A percentile compares a stretch with the other conserved stretches of the same genome.
Conservation (phyloP, 768 basidiomycete genomes). For the Suillus ampliporus region DNA sequence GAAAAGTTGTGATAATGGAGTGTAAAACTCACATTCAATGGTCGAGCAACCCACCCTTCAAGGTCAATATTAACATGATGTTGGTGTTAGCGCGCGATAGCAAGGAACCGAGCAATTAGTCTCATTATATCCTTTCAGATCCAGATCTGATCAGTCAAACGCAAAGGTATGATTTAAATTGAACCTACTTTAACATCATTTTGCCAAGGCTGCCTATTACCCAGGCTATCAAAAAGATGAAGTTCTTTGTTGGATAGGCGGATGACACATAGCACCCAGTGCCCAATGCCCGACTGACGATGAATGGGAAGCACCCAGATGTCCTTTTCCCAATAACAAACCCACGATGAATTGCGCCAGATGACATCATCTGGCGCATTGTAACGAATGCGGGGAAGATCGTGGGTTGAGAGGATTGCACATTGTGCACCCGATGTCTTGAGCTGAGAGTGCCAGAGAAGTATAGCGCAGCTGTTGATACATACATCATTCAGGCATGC, state of each 20-base stretch:
- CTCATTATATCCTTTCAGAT: neutral
- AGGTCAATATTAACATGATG: neutral
- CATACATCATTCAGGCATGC: constrained; percentile 18
- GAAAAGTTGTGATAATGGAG: neutral
- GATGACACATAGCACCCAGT: constrained; percentile 39
- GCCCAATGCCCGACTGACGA: constrained; percentile 18
- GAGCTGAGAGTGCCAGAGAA: constrained; percentile 11
- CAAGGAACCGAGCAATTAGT: neutral
- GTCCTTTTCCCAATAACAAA: constrained; percentile 36
- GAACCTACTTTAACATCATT: neutral
- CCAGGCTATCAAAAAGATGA: neutral
- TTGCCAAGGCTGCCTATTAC: neutral
- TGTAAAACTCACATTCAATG: neutral
- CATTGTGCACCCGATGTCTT: neutral
- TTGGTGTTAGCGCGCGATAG: neutral
- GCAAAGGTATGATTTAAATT: neutral
- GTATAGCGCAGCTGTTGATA: constrained; percentile 18
- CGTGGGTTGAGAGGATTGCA: constrained; percentile 18
- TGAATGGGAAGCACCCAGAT: constrained; percentile 47
- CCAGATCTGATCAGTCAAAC: neutral
- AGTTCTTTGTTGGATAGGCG: neutral
- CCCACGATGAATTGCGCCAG: constrained; percentile 22
- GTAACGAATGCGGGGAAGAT: constrained; percentile 14
- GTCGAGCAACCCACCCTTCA: neutral
- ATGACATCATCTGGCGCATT: constrained; percentile 18